Evolutionary conservation across 2,329 filamentous ascomycete genomes (phyloP).

Genomic region (Septoria linicola): DNA sequence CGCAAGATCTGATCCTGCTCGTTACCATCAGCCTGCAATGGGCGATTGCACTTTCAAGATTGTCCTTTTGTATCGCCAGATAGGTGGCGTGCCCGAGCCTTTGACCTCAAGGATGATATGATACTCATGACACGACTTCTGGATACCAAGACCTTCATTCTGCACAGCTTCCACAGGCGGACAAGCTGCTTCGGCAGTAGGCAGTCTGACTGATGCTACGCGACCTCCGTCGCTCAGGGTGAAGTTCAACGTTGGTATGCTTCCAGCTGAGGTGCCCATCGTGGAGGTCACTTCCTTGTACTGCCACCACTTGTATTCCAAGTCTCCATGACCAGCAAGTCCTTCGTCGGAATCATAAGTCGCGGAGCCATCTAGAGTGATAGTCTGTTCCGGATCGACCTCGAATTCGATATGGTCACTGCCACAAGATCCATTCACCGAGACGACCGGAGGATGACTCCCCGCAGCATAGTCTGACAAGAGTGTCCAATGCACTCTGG

Average conservation of each 20-base stretch:
- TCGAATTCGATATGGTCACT: slow-evolving; percentile 1
- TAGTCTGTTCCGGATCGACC: not conserved
- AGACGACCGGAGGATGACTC: slow-evolving; percentile 12
- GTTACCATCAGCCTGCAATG: not conserved
- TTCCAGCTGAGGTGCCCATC: not conserved
- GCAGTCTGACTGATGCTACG: not conserved
- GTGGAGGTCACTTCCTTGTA: slow-evolving; percentile 11
- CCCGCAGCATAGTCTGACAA: not conserved
- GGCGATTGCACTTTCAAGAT: slow-evolving; percentile 3
- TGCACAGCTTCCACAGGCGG: not conserved
- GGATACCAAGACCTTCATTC: not conserved
- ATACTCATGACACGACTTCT: slow-evolving; percentile 9
- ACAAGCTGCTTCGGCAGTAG: slow-evolving; percentile 4
- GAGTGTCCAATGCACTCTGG: slow-evolving; percentile 44
- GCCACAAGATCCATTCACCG: slow-evolving; percentile 1
- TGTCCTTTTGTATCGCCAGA: slow-evolving; percentile 12
- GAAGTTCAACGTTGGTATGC: not conserved
- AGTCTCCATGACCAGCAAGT: not conserved
- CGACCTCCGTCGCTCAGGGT: not conserved
- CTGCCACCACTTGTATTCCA: slow-evolving; percentile 17
- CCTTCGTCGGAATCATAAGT: slow-evolving; percentile 9
- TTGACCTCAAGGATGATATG: slow-evolving; percentile 12
- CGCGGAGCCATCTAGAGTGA: not conserved
- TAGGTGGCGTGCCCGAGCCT: slow-evolving; percentile 10
- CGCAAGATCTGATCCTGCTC: too few relatives aligned